Percentiles rank a stretch among this genome's conserved stretches.
These are phyloP conservation scores for Escovopsis sp. DNA, from an alignment of 2,329 filamentous ascomycete species.

Conservation along the genomic window DNA sequence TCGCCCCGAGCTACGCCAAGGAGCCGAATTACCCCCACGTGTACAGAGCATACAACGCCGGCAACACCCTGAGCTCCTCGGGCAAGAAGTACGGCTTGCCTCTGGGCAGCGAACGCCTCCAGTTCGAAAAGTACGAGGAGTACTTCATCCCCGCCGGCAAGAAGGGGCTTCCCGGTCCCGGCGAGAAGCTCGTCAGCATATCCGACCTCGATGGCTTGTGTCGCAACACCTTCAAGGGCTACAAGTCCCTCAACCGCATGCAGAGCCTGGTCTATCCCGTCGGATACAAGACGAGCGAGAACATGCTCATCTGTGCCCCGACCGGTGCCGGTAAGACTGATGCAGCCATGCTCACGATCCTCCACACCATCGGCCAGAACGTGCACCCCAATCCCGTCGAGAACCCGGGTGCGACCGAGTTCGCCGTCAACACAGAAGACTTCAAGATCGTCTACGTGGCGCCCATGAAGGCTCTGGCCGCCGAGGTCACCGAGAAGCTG, in stretches of 20 bases:
- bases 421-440: slow-evolving; percentile 68
- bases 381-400: slow-evolving; percentile 67
- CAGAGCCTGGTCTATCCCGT: slow-evolving; percentile 93
- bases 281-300: slow-evolving; percentile 89
- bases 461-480: slow-evolving; percentile 95
- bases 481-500: slow-evolving; percentile 90
- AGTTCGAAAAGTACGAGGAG: slow-evolving; percentile 74
- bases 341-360: slow-evolving; percentile 88
- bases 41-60: slow-evolving; percentile 69
- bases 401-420: slow-evolving; percentile 57
- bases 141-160: slow-evolving; percentile 71
- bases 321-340: slow-evolving; percentile 99
- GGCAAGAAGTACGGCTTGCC: slow-evolving; percentile 78
- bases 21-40: slow-evolving; percentile 83
- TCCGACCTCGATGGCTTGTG: slow-evolving; percentile 79
- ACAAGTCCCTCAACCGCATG: slow-evolving; percentile 92
- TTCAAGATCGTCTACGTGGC: slow-evolving; percentile 99
- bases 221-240: slow-evolving; percentile 81
- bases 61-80: slow-evolving; percentile 67
- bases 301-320: slow-evolving; percentile 96
- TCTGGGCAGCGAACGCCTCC: slow-evolving; percentile 53
- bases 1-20: slow-evolving; percentile 57
- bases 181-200: slow-evolving; percentile 66
- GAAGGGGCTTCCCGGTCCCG: slow-evolving; percentile 57
- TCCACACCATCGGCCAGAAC: slow-evolving; percentile 83